Evolutionary conservation across 805 yeast species (phyloP), one percentile per base, ranked within the genome.

Genomic region (Candida argentea): DNA sequence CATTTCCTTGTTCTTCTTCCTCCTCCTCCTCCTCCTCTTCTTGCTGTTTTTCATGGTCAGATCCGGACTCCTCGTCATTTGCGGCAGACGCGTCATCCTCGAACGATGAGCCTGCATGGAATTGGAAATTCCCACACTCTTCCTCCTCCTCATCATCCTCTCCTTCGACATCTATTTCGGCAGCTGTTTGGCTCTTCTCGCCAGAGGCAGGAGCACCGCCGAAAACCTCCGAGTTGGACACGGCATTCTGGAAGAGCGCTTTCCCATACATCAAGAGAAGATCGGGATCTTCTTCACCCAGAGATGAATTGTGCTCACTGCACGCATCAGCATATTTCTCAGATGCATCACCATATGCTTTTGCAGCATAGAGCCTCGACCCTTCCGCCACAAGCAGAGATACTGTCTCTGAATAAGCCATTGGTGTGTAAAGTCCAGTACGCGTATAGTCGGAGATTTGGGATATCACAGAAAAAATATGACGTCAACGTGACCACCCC

Each of bases 211-310:
- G 48, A 37, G 40, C 34, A 6, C 53, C 78, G 8, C 94, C 94
- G 35, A 87, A 65, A 4, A 87, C 78, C 24, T 79, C 87, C 2
- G 85, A 74, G 25, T 70, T 77, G 12, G 72, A 57, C 6, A 83
- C 80, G 1, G 87, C 96, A 21, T 72, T 69, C 37, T 76, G 80
- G 54, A 78, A 86, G 20, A 87, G 52, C 1, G 94, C 75, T 48
- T 76, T 74, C 2, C 95, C 95, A 39, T 86, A 86, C 22, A 80
- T 51, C 38, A 67, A 73, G 42, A 86, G 58, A 39, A 84, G 61
- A 35, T 82, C 82, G 4, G 91, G 79, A 37, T 85, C 94, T 25
- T 70, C 68, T n/a, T 70, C 74, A 9, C 66, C 61, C 14, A 65
- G 55, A 22, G 61, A 62, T 8, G 55, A 55, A 27, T 73, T 66